phyloP scores from a whole-genome alignment of 345 rosid genomes.

The Syzygium jambos region DNA sequence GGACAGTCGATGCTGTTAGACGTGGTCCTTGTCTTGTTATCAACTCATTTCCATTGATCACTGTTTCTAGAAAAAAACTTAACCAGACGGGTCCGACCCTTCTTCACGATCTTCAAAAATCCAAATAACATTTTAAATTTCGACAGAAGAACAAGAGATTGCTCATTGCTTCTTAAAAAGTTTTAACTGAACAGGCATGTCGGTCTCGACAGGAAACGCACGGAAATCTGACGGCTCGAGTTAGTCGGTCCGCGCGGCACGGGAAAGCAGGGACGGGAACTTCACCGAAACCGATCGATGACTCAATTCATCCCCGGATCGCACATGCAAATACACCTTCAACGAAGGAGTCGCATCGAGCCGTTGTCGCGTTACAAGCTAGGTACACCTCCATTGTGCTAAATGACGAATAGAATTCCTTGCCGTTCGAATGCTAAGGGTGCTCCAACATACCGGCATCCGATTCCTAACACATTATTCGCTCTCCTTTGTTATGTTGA shows the following conservation, averaged over 20 bases:
- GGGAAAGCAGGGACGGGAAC: fast-evolving
- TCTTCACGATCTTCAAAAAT: fast-evolving
- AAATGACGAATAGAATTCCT: not conserved
- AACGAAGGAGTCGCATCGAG: not conserved
- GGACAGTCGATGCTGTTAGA: not conserved
- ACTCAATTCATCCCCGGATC: fast-evolving
- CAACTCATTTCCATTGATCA: not conserved
- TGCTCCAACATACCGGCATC: not conserved
- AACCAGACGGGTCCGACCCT: too few species aligned
- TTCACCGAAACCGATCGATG: fast-evolving
- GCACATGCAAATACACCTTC: not conserved
- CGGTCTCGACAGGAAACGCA: not conserved
- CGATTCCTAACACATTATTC: too few species aligned
- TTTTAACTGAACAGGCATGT: not conserved
- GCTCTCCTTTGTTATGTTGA: not conserved
- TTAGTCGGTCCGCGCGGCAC: not conserved
- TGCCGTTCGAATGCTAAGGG: not conserved
- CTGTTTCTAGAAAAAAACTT: too few species aligned
- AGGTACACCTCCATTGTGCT: not conserved
- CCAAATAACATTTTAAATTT: not conserved
- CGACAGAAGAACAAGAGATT: not conserved
- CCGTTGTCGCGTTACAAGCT: fast-evolving
- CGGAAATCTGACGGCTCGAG: fast-evolving
- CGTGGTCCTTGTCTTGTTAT: not conserved
- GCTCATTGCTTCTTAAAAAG: not conserved